These are phyloP conservation scores for Chlorella sp. DNA, from an alignment of 139 green algal genomes.

Conservation along the genomic window DNA sequence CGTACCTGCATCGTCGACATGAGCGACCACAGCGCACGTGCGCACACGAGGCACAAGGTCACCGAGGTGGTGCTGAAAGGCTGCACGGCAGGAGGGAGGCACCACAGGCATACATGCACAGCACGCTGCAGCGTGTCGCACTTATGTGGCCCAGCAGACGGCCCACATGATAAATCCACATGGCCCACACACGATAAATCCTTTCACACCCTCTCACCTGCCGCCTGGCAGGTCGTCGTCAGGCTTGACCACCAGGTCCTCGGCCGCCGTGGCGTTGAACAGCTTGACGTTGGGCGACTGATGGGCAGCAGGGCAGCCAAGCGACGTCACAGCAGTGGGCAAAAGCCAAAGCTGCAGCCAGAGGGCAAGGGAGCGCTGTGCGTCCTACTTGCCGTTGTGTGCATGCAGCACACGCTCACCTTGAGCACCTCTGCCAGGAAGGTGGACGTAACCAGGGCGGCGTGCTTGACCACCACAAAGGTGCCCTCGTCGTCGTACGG, in stretches of 20 bases:
- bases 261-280: slow-evolving; percentile 90
- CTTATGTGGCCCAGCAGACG: too few species aligned
- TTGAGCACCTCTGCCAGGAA: slow-evolving; percentile 88
- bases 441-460: slow-evolving; percentile 91
- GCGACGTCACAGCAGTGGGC: too few species aligned
- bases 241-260: slow-evolving; percentile 67
- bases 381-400: not conserved
- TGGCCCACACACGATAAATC: too few species aligned
- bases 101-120: too few species aligned
- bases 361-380: too few species aligned
- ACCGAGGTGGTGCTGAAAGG: too few species aligned
- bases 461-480: slow-evolving; percentile 96
- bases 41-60: too few species aligned
- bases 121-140: too few species aligned
- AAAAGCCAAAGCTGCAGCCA: too few species aligned
- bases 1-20: slow-evolving; percentile 29
- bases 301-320: not conserved
- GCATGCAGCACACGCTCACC: slow-evolving; percentile 14
- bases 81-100: too few species aligned
- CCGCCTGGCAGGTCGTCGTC: slow-evolving; percentile 23
- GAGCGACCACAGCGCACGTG: not conserved
- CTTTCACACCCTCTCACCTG: slow-evolving; percentile 10
- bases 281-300: slow-evolving; percentile 92
- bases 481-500: slow-evolving; percentile 89
- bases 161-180: too few species aligned